Evolutionary conservation across 768 basidiomycete species (phyloP), one percentile per base, ranked within the genome.

Genomic region (Kwoniella shandongensis): DNA sequence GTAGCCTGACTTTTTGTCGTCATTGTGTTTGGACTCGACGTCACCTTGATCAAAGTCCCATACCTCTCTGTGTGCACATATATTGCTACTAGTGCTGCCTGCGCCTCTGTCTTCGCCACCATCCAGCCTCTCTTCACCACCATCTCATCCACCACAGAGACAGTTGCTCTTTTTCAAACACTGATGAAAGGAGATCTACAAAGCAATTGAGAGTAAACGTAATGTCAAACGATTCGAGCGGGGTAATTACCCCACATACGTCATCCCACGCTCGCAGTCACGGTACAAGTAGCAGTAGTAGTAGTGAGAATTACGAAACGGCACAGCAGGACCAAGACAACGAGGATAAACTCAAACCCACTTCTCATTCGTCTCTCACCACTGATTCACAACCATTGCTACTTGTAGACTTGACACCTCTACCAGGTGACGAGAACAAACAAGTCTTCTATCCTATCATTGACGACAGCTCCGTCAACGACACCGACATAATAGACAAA

Each of bases 401-500:
- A 2, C 38, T 55, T 46, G 54, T 55, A 17, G 45, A 55, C 44
- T 44, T 55, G 38, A 55, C 54, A 29, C 54, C 54, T 27, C 47
- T 55, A 35, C 54, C 54, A 39, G 54, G 54, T 17, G 54, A 55
- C 32, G 54, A 55, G 42, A 36, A 55, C 27, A 55, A 55, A 47
- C 54, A 55, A 17, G 46, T 55, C 35, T 55, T 55, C 45, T 55
- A 47, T 30, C 54, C 54, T 40, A 38, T 55, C 20, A n/a, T n/a
- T n/a, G n/a, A n/a, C n/a, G 54, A 55, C 39, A 27, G 26, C 22
- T 44, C 53, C 15, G 4, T 54, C 6, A 27, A 32, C 6, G 32
- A 32, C 32, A 13, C 6, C 13, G 12, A 23, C 29, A 42, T 42
- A 3, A 39, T 27, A 26, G 32, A 55, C n/a, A 55, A 20, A 25